These are phyloP conservation scores for Phaeosphaeriaceae sp. DNA, from an alignment of 2,329 filamentous ascomycete genomes.

Conservation along the genomic window DNA sequence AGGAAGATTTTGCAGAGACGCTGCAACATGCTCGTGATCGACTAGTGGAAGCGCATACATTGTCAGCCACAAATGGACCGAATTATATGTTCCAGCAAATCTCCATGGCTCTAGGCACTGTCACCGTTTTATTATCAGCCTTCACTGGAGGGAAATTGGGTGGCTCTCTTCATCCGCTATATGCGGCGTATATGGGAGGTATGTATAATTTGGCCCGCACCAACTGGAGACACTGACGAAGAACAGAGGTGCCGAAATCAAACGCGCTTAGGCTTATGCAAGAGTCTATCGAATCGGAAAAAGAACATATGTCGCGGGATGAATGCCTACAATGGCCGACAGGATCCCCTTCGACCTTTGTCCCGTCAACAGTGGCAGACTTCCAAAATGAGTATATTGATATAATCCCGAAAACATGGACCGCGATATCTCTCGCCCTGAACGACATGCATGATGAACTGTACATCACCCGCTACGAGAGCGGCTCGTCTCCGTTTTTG, in stretches of 20 bases:
- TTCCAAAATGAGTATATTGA: conserved; percentile 86
- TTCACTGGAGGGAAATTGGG: conserved; percentile 36
- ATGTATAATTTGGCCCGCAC: conserved; percentile 7
- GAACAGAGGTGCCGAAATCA: conserved; percentile 71
- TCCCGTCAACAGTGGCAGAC: conserved; percentile 50
- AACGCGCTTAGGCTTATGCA: conserved; percentile 72
- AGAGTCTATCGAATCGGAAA: conserved; percentile 60
- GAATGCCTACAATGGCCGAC: conserved; percentile 50
- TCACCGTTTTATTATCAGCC: conserved; percentile 50
- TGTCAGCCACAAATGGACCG: conserved; percentile 60
- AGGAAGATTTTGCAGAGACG: conserved; percentile 61
- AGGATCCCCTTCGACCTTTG: conserved; percentile 36
- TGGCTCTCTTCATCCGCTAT: conserved; percentile 47
- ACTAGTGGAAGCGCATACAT: conserved; percentile 67
- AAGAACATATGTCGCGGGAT: conserved; percentile 47
- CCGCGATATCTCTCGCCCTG: conserved; percentile 81
- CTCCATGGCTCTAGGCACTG: conserved; percentile 43
- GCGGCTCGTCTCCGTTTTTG: conserved; percentile 79
- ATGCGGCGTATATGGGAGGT: conserved; percentile 49
- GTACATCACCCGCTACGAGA: conserved; percentile 83
- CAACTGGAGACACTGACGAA: conserved; percentile 9
- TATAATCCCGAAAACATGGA: conserved; percentile 83
- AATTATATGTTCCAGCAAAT: conserved; percentile 62
- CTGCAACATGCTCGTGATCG: conserved; percentile 70
- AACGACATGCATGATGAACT: conserved; percentile 84